Percentiles rank a stretch among this genome's conserved stretches.
phyloP scores from a whole-genome alignment of 768 basidiomycete genomes.

The Peribolospora kevripleyi region DNA sequence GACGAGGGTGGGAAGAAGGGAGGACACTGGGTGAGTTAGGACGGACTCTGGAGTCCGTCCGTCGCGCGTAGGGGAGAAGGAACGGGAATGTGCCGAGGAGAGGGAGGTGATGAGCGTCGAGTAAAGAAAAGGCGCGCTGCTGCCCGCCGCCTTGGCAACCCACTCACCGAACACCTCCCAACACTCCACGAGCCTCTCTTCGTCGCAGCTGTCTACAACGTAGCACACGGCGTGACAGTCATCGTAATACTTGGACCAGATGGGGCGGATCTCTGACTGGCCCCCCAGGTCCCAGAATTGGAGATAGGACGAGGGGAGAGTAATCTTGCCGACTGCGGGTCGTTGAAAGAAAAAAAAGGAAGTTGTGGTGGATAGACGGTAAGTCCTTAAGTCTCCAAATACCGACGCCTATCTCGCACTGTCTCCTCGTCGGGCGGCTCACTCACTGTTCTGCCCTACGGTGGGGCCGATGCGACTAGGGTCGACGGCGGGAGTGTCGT shows the following conservation, averaged over 20 bases:
- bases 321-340: conserved; percentile 61
- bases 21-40: conserved; percentile 66
- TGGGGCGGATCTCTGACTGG: conserved; percentile 72
- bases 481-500: conserved; percentile 57
- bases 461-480: conserved; percentile 89
- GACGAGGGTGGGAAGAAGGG: conserved; percentile 55
- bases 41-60: conserved; percentile 40
- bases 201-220: conserved; percentile 77
- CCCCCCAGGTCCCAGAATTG: conserved; percentile 97
- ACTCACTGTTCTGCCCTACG: conserved; percentile 86
- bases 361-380: too few relatives aligned
- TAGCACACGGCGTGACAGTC: conserved; percentile 94
- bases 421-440: too few relatives aligned
- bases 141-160: neutral
- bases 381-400: neutral
- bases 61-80: conserved; percentile 1
- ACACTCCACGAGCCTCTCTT: conserved; percentile 63
- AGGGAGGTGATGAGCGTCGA: neutral
- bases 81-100: neutral
- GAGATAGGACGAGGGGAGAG: conserved; percentile 72
- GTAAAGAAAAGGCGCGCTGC: neutral
- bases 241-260: conserved; percentile 85
- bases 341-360: neutral
- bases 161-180: conserved; percentile 89
- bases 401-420: too few relatives aligned